These are phyloP conservation scores for Kalmanozyma brasiliensis DNA, from an alignment of 1,284 basidiomycete species.

Conservation along the genomic window DNA sequence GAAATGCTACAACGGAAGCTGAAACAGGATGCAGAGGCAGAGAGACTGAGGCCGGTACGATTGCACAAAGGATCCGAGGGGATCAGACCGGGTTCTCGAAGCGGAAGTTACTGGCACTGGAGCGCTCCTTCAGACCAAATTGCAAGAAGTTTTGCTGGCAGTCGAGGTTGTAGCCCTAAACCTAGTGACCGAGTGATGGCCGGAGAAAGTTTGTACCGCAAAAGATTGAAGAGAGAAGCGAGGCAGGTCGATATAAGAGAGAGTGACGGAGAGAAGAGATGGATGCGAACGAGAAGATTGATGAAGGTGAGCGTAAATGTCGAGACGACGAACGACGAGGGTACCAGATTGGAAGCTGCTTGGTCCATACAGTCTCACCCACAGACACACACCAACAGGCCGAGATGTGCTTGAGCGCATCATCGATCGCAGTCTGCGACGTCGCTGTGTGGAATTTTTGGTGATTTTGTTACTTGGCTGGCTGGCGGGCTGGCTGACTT, in stretches of 20 bases:
- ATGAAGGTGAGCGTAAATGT: constrained; percentile 4
- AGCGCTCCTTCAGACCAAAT: too few relatives aligned
- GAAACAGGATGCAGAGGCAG: constrained; percentile 3
- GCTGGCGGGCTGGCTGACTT: neutral
- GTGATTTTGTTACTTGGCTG: neutral
- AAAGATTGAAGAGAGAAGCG: neutral
- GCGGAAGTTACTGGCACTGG: too few relatives aligned
- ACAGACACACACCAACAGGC: too few relatives aligned
- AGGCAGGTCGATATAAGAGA: neutral
- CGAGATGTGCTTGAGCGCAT: constrained; percentile 17
- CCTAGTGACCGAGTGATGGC: too few relatives aligned
- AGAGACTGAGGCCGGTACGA: constrained; percentile 6
- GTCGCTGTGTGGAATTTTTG: too few relatives aligned
- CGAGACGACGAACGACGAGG: too few relatives aligned
- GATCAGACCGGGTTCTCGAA: neutral
- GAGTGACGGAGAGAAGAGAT: neutral
- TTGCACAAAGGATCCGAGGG: constrained; percentile 4
- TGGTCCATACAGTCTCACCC: too few relatives aligned
- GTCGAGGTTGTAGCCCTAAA: too few relatives aligned
- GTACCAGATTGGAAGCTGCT: too few relatives aligned
- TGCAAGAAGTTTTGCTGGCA: too few relatives aligned
- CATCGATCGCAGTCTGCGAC: constrained; percentile 20
- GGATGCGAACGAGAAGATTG: neutral
- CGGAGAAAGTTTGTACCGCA: too few relatives aligned
- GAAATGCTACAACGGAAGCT: constrained; percentile 1